Evolutionary conservation across 1,284 basidiomycete genomes (phyloP).

Genomic region (Cystobasidiaceae sp.): DNA sequence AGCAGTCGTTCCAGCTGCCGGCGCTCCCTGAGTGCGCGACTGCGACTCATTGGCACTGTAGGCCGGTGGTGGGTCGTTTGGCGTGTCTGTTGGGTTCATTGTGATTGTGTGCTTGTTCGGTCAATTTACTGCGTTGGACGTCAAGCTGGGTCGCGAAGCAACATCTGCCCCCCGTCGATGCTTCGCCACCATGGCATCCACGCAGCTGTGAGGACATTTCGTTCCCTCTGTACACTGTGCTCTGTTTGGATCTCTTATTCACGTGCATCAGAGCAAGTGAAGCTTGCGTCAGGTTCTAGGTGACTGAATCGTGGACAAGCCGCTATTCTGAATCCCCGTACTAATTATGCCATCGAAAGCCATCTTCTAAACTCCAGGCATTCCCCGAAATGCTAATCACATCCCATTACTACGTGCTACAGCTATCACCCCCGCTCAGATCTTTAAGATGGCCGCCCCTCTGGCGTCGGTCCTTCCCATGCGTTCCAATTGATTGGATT

Average conservation of each 20-base stretch:
- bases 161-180: too few species aligned
- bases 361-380: too few species aligned
- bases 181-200: too few species aligned
- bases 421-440: neutral
- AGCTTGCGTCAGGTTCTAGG: too few species aligned
- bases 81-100: neutral
- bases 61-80: slow-evolving; percentile 19
- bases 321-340: too few species aligned
- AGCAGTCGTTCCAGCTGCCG: neutral
- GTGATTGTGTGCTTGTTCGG: neutral
- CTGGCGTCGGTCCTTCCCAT: neutral
- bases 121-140: neutral
- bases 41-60: slow-evolving; percentile 1
- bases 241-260: too few species aligned
- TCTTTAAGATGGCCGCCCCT: neutral
- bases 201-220: too few species aligned
- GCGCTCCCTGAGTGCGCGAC: neutral
- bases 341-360: too few species aligned
- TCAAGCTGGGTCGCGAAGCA: neutral
- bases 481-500: neutral
- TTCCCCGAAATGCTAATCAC: too few species aligned
- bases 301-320: too few species aligned
- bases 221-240: too few species aligned
- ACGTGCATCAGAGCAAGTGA: too few species aligned
- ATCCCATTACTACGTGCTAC: neutral